Base-by-base conservation (phyloP, 2,329 filamentous ascomycete species). In the Paraconiothyrium sp. region DNA sequence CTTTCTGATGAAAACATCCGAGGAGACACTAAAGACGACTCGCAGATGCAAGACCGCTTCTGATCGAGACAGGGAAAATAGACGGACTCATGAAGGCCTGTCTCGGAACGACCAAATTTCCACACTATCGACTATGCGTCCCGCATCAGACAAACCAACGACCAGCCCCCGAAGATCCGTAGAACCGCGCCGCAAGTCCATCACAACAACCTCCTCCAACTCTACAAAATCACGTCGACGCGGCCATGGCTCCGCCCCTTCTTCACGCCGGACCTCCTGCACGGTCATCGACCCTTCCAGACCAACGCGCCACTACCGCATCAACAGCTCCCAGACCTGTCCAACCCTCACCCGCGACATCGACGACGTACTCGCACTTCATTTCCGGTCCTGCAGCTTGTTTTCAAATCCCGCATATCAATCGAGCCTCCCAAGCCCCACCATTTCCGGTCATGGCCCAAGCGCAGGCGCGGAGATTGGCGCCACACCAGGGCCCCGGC, bases 291-390 rank as follows among this genome's bases (percentile, higher is more conserved):
- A 77, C 41, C 74, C 75, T 8, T 73, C 73, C 3, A 69, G 74
- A 50, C 74, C 74, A 66, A 68, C 72, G 49, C 74, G 74, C 37
- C 74, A 78, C 57, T 73, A 76, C 63, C 67, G 76, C 41, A 73
- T 78, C 37, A 73, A 72, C 41, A 78, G 74, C 57, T 73, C 72
- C 4, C 71, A 77, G 49, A 68, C 72, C 16, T 63, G 66, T 11
- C 69, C 70, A 6, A 60, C 69, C 11, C 60, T 59, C 35, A 72
- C 66, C 57, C 72, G 72, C 57, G 77, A 79, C 51, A 70, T 79
- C 47, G 77, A 80, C 62, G 77, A 79, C 56, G 76, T 78, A 14
- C 71, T 79, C 1, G 78, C 78, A 13, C 69, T 80, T 35, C 78
- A 80, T 63, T 78, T 77, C 56, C 76, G 78, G 65, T 76, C 74